A percentile compares a stretch with the other conserved stretches of the same genome.
phyloP scores from a whole-genome alignment of 2,329 filamentous ascomycete species.

The Arthrinium puccinioides region DNA sequence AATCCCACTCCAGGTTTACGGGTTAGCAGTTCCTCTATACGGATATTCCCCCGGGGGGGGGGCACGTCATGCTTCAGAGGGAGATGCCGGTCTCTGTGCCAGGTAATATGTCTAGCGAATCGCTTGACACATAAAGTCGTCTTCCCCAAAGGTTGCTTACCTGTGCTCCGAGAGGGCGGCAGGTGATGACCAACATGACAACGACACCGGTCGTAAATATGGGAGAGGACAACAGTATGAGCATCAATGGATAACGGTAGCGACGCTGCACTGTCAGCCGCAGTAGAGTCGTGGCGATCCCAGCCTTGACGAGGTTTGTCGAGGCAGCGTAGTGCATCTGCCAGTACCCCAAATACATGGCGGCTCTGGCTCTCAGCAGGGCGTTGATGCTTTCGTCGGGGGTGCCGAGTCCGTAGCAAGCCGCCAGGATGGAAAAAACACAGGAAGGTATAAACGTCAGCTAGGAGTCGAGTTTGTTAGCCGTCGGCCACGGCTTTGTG shows the following conservation, averaged over 20 bases:
- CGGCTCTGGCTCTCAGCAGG: not conserved
- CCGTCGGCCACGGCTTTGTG: not conserved
- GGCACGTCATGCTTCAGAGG: too few species aligned
- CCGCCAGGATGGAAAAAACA: not conserved
- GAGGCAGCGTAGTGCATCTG: not conserved
- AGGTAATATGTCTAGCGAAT: too few species aligned
- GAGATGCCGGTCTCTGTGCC: too few species aligned
- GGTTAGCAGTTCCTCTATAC: too few species aligned
- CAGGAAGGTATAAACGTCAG: not conserved
- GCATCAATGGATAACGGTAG: not conserved
- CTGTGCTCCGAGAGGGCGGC: conserved; percentile 1
- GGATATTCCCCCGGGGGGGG: too few species aligned
- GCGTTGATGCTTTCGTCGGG: conserved; percentile 1
- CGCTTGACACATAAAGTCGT: too few species aligned
- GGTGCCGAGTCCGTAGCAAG: conserved; percentile 2
- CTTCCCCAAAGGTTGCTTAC: too few species aligned
- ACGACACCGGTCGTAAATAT: not conserved
- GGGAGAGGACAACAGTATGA: not conserved
- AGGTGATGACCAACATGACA: not conserved
- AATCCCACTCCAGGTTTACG: too few species aligned
- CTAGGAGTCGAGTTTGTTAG: not conserved
- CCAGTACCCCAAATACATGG: conserved; percentile 2
- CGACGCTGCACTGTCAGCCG: conserved; percentile 3
- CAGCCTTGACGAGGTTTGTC: not conserved
- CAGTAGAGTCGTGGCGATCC: conserved; percentile 3